phyloP scores from a whole-genome alignment of 1,284 basidiomycete species.

The Cystobasidium slooffiae region DNA sequence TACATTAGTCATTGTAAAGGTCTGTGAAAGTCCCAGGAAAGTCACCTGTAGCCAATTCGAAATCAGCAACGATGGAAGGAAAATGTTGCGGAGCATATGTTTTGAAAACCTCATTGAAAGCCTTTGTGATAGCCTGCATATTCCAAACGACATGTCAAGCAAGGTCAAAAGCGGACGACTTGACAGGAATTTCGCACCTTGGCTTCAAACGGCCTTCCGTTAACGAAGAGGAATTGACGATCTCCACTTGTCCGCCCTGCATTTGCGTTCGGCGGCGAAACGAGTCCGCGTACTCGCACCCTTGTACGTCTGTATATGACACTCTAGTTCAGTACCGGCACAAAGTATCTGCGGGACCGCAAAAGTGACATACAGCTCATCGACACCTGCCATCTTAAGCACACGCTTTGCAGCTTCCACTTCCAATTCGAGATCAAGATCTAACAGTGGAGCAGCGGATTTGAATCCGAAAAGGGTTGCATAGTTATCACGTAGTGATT shows the following conservation, averaged over 20 bases:
- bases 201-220: slow-evolving; percentile 84
- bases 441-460: slow-evolving; percentile 72
- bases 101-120: slow-evolving; percentile 86
- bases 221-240: slow-evolving; percentile 91
- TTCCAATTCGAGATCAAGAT: slow-evolving; percentile 71
- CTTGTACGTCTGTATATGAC: slow-evolving; percentile 44
- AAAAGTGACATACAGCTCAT: slow-evolving; percentile 17
- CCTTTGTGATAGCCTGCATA: slow-evolving; percentile 70
- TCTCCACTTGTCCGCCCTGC: slow-evolving; percentile 78
- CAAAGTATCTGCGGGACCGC: background rate
- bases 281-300: slow-evolving; percentile 71
- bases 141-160: slow-evolving; percentile 9
- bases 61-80: slow-evolving; percentile 83
- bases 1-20: background rate
- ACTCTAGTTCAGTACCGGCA: background rate
- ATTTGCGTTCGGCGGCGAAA: slow-evolving; percentile 74
- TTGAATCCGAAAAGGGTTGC: slow-evolving; percentile 84
- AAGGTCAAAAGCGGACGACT: too few relatives aligned
- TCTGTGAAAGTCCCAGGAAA: background rate
- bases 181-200: too few relatives aligned
- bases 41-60: slow-evolving; percentile 74
- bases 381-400: slow-evolving; percentile 45
- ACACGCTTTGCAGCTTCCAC: slow-evolving; percentile 67
- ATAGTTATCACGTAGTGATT: slow-evolving; percentile 69
- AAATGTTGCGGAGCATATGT: slow-evolving; percentile 78